A percentile compares a stretch with the other conserved stretches of the same genome.
Evolutionary conservation across 2,329 filamentous ascomycete species (phyloP).

Genomic region (Cladophialophora bantiana): DNA sequence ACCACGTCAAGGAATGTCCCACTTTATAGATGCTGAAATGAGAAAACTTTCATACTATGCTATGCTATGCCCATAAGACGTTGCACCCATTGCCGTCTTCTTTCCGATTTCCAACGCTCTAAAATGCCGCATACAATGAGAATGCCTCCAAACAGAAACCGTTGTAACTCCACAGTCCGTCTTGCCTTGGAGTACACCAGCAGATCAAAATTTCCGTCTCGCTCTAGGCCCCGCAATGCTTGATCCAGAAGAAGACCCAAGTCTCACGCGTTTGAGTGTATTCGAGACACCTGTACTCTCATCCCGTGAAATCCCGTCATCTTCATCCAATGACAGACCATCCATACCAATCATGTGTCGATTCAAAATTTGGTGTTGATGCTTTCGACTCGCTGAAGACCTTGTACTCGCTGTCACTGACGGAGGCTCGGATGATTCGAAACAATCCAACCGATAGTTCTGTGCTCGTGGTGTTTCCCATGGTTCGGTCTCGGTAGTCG

Average conservation of each 20-base stretch:
- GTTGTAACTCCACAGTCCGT: not conserved
- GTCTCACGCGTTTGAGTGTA: not conserved
- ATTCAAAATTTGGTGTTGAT: not conserved
- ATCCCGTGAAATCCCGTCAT: not conserved
- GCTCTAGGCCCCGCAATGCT: not conserved
- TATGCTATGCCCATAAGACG: not conserved
- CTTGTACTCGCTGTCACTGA: not conserved
- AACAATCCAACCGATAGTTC: constrained; percentile 21
- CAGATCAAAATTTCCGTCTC: constrained; percentile 9
- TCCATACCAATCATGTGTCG: constrained; percentile 28
- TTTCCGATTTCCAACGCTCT: not conserved
- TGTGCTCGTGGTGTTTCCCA: constrained; percentile 32
- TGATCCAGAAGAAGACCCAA: constrained; percentile 4
- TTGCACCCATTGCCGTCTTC: not conserved
- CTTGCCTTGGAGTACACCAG: not conserved
- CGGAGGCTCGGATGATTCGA: not conserved
- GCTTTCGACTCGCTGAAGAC: not conserved
- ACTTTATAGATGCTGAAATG: not conserved
- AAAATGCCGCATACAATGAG: not conserved
- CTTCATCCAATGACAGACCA: constrained; percentile 20
- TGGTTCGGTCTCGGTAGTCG: constrained; percentile 28
- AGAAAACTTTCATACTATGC: not conserved
- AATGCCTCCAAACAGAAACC: not conserved
- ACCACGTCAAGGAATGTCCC: not conserved
- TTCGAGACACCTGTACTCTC: not conserved